phyloP scores from a whole-genome alignment of 257 asterid genomes.

The Gynochthodes officinalis region DNA sequence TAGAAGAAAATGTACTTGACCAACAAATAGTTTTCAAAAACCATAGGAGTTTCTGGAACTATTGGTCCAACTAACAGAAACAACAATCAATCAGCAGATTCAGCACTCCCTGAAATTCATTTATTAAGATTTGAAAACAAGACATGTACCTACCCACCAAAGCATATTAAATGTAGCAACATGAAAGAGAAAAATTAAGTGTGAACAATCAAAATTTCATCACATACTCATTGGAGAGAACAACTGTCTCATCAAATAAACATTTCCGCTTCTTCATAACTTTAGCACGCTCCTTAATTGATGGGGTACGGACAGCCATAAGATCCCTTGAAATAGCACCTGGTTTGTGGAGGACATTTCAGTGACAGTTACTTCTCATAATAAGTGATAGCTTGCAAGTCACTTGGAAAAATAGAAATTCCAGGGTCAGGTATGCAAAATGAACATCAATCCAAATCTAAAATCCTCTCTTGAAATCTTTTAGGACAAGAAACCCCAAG shows the following conservation, averaged over 20 bases:
- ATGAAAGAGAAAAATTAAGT: neutral
- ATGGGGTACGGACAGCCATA: slow-evolving; percentile 62
- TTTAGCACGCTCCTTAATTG: slow-evolving; percentile 47
- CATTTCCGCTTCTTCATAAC: slow-evolving; percentile 56
- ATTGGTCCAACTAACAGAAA: neutral
- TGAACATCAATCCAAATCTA: neutral
- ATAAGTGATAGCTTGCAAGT: neutral
- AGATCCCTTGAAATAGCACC: slow-evolving; percentile 36
- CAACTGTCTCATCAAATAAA: slow-evolving; percentile 38
- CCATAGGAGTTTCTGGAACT: neutral
- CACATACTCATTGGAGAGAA: slow-evolving; percentile 52
- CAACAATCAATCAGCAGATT: neutral
- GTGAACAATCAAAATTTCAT: neutral
- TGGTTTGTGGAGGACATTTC: slow-evolving; percentile 6
- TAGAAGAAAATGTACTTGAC: neutral
- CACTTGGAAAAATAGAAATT: neutral
- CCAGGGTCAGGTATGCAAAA: neutral
- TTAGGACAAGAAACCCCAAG: neutral
- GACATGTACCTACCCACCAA: neutral
- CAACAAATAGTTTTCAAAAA: neutral
- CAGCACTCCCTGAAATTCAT: neutral
- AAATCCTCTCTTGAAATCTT: neutral
- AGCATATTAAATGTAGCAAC: neutral
- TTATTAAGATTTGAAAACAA: neutral
- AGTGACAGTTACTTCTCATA: slow-evolving; percentile 5